Base-by-base conservation (phyloP, 2,329 filamentous ascomycete genomes). In the Pestalotiopsis sp. region DNA sequence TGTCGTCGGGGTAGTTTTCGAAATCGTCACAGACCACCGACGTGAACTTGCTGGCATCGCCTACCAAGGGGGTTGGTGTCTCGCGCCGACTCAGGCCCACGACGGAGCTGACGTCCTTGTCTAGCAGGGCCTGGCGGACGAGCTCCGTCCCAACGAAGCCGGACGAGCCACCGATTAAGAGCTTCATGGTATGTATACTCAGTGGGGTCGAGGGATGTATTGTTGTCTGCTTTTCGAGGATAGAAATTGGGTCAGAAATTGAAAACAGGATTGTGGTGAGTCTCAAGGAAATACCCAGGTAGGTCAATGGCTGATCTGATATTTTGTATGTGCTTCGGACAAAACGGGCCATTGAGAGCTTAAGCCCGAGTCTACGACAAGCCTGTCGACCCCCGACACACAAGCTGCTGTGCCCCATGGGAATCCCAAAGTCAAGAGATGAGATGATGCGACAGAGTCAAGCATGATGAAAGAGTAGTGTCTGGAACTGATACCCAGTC, bases 71-170 rank as follows among this genome's bases (percentile, higher is more conserved):
- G 0, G 81, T 76, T 7, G 79, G 73, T 1, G 59, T 61, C n/a
- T 61, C 59, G 31, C 78, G 79, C 2, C 84, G 83, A 4, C 78
- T 79, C 11, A 86, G 72, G 2, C 80, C 83, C 13, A 85, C 72
- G 27, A 86, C 72, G 7, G 80, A 78, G 0, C 79, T 81, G 67
- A 86, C 76, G 4, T 75, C 70, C 0, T 78, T 77, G 36, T 74
- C 73, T 3, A 69, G 72, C 5, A 85, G 74, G 25, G 80, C 80
- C 65, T 85, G 83, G 13, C 82, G 82, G 60, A 86, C 71, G 27
- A 86, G 69, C 67, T 85, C 83, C 45, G 72, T 78, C 49, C 76
- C 84, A 2, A 85, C 76, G 57, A 79, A 82, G 67, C 83, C 83
- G 0, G 79, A 82, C 4, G 81, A 79, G 2, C 83, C 83, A 12